phyloP scores from a whole-genome alignment of 768 basidiomycete genomes.

The Russula sp. region DNA sequence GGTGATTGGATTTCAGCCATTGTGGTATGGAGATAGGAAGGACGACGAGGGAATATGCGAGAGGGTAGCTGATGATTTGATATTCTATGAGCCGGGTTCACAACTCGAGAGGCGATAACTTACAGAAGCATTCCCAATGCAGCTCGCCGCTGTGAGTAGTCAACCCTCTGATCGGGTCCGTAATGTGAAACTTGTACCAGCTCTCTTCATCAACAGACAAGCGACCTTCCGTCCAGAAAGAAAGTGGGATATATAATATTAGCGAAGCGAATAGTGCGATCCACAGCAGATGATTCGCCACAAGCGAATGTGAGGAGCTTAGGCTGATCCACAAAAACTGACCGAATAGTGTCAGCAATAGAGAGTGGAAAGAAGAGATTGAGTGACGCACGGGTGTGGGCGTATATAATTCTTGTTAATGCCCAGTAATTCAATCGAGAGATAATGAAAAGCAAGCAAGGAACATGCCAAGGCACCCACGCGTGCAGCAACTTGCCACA shows the following conservation, averaged over 20 bases:
- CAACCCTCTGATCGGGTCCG: constrained; percentile 16
- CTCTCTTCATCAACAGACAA: constrained; percentile 35
- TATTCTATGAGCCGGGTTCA: constrained; percentile 2
- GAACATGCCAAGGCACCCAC: too few species aligned
- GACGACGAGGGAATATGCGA: constrained; percentile 40
- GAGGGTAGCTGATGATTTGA: constrained; percentile 35
- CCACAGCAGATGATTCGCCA: constrained; percentile 48
- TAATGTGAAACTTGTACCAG: constrained; percentile 34
- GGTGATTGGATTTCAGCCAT: constrained; percentile 38
- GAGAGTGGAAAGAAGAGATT: too few species aligned
- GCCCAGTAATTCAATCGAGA: too few species aligned
- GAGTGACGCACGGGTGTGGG: too few species aligned
- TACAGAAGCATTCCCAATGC: constrained; percentile 36
- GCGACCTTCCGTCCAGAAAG: constrained; percentile 40
- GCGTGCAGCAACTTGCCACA: too few species aligned
- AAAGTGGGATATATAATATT: constrained; percentile 40
- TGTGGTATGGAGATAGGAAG: constrained; percentile 44
- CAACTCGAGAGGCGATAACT: neutral
- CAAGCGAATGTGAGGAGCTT: too few species aligned
- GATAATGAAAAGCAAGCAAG: too few species aligned
- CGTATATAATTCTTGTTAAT: too few species aligned
- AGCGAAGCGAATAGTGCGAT: constrained; percentile 39
- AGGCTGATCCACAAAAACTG: too few species aligned
- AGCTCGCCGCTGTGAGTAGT: constrained; percentile 11
- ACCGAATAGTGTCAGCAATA: too few species aligned